Conservation (phyloP, 257 asterid species). For the Penstemon eatonii region DNA sequence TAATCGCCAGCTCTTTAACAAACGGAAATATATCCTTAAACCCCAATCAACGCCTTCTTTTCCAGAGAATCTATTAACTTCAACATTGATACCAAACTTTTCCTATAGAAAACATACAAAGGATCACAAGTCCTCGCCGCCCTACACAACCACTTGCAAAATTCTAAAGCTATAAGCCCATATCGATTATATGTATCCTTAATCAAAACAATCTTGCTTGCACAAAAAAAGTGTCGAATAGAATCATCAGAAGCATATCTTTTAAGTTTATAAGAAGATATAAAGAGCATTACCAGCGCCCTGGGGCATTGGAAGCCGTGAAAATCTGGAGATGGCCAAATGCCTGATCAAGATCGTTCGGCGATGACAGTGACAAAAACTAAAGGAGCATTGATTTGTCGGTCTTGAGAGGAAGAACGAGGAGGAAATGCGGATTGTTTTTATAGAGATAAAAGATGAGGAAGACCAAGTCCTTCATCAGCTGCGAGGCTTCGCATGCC, state of each 20-base stretch:
- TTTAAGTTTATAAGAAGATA: constrained; percentile 47
- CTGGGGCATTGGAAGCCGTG: constrained; percentile 56
- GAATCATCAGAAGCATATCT: constrained; percentile 56
- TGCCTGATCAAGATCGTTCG: constrained; percentile 32
- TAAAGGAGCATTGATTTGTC: constrained; percentile 45
- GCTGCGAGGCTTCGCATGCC: too few relatives aligned
- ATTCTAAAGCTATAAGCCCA: constrained; percentile 57
- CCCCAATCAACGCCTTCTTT: constrained; percentile 32
- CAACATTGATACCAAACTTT: constrained; percentile 52
- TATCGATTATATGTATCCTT: constrained; percentile 35
- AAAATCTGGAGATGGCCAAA: constrained; percentile 60
- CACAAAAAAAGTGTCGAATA: constrained; percentile 50
- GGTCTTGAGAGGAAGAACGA: constrained; percentile 20
- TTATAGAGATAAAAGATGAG: too few relatives aligned
- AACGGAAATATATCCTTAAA: constrained; percentile 62
- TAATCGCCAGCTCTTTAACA: constrained; percentile 56
- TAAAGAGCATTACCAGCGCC: constrained; percentile 75
- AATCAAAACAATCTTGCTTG: constrained; percentile 41
- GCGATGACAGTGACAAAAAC: constrained; percentile 41
- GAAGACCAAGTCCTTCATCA: too few relatives aligned
- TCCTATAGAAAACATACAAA: constrained; percentile 53
- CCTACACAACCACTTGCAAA: constrained; percentile 57
- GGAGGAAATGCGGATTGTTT: neutral
- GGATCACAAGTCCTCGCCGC: constrained; percentile 52
- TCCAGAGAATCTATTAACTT: constrained; percentile 32